These are phyloP conservation scores for Cyberlindnera mrakii DNA, from an alignment of 805 yeast species.

Conservation along the genomic window DNA sequence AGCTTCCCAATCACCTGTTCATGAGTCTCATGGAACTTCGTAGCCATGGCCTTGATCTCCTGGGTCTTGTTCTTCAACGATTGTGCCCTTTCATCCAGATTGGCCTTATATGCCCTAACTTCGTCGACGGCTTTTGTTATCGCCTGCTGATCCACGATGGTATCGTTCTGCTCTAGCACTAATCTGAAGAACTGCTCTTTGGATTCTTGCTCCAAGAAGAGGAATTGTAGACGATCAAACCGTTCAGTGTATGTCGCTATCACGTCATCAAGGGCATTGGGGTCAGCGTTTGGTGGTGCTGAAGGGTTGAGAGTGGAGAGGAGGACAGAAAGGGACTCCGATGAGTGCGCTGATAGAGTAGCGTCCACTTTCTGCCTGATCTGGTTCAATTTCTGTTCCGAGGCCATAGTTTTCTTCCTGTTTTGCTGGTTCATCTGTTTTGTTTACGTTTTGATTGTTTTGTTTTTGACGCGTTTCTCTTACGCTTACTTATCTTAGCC, in stretches of 20 bases:
- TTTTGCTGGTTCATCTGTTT: no score
- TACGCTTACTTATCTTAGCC: no score
- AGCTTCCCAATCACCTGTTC: background rate
- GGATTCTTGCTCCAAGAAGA: slow-evolving; percentile 67
- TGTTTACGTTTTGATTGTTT: no score
- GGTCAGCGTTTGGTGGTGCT: slow-evolving; percentile 18
- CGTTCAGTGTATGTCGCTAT: slow-evolving; percentile 27
- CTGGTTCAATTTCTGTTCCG: background rate
- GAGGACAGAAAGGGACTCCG: background rate
- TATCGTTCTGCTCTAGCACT: slow-evolving; percentile 32
- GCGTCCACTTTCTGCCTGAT: background rate
- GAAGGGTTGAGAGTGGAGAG: background rate
- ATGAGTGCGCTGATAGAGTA: background rate
- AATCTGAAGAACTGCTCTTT: slow-evolving; percentile 58
- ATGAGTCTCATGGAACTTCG: background rate
- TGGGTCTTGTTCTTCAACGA: slow-evolving; percentile 4
- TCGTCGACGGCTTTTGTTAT: background rate
- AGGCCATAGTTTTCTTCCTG: background rate
- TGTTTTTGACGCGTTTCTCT: no score
- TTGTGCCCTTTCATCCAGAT: background rate
- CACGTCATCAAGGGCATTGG: slow-evolving; percentile 30
- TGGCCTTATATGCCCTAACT: background rate
- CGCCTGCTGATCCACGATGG: background rate
- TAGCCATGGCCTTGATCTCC: slow-evolving; percentile 16
- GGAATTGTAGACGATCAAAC: slow-evolving; percentile 52